A percentile compares a stretch with the other conserved stretches of the same genome.
Conservation (phyloP, 192 early-diverging fungal genomes). For the Chytriomyces sp. region DNA sequence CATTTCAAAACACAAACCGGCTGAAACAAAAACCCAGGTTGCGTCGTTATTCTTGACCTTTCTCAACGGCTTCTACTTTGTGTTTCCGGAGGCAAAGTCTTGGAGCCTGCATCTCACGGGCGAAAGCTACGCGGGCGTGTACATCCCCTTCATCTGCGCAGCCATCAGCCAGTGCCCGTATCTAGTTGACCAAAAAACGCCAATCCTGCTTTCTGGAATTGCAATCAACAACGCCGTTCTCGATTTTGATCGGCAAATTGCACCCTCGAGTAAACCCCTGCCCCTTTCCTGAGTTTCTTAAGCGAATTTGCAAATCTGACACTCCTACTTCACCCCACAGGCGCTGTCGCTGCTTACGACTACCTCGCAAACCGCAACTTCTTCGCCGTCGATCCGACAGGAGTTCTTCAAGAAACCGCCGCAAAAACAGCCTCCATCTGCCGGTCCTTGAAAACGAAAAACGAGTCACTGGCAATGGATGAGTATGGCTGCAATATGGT, state of each 20-base stretch:
- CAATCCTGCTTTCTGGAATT: conserved; percentile 12
- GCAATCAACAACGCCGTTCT: conserved; percentile 36
- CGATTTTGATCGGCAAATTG: conserved; percentile 4
- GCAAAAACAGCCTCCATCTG: neutral
- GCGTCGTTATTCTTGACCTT: conserved; percentile 41
- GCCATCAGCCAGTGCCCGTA: conserved; percentile 33
- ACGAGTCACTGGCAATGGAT: neutral
- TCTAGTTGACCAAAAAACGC: neutral
- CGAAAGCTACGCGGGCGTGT: conserved; percentile 49
- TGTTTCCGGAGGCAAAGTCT: conserved; percentile 39
- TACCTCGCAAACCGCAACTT: neutral
- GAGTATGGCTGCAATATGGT: neutral
- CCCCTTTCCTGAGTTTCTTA: too few species aligned
- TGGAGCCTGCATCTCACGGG: conserved; percentile 49
- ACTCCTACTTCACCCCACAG: too few species aligned
- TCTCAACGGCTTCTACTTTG: conserved; percentile 42
- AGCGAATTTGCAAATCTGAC: too few species aligned
- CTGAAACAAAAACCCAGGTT: neutral
- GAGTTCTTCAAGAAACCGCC: neutral
- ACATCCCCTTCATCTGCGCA: conserved; percentile 49
- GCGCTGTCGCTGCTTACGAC: neutral
- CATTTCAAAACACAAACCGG: neutral
- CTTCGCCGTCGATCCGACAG: neutral
- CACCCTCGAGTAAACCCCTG: neutral
- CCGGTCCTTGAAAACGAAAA: neutral